A percentile compares a stretch with the other conserved stretches of the same genome.
Conservation (phyloP, 2,329 filamentous ascomycete species). For the Nemania sp. region DNA sequence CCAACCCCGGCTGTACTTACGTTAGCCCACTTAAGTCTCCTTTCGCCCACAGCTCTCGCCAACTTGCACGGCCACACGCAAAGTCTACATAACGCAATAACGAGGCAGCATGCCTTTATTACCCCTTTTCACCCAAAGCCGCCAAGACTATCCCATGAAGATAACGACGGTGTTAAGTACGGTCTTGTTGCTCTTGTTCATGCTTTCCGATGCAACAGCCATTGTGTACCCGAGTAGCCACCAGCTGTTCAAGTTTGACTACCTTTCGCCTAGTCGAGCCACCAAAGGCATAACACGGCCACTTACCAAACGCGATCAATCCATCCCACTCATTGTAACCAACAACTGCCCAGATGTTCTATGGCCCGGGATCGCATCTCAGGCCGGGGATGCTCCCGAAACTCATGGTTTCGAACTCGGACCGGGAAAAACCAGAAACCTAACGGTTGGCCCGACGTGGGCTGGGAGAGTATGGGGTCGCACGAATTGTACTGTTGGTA, state of each 20-base stretch:
- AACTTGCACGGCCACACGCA: background rate
- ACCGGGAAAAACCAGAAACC: conserved; percentile 66
- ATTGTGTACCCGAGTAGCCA: conserved; percentile 50
- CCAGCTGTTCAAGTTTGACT: conserved; percentile 48
- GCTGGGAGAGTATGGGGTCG: conserved; percentile 85
- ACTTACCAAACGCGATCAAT: conserved; percentile 48
- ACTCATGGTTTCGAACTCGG: conserved; percentile 76
- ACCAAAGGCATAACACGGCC: conserved; percentile 42
- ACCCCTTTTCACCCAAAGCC: conserved; percentile 5
- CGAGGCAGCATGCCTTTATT: conserved; percentile 38
- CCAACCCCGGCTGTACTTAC: too few relatives aligned
- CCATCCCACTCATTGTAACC: conserved; percentile 72
- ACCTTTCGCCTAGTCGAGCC: conserved; percentile 43
- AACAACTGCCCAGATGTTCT: conserved; percentile 79
- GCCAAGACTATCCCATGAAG: conserved; percentile 14
- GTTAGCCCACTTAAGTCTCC: background rate
- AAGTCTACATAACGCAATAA: conserved; percentile 10
- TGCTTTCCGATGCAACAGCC: conserved; percentile 37
- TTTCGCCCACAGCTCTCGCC: background rate
- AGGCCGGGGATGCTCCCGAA: conserved; percentile 75
- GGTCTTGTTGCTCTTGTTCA: conserved; percentile 39
- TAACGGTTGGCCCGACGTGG: conserved; percentile 80
- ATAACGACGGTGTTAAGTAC: conserved; percentile 23
- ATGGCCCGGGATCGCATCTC: conserved; percentile 81
- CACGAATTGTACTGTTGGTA: conserved; percentile 83